phyloP scores from a whole-genome alignment of 441 rosid genomes.

The Euphorbia celastroides region DNA sequence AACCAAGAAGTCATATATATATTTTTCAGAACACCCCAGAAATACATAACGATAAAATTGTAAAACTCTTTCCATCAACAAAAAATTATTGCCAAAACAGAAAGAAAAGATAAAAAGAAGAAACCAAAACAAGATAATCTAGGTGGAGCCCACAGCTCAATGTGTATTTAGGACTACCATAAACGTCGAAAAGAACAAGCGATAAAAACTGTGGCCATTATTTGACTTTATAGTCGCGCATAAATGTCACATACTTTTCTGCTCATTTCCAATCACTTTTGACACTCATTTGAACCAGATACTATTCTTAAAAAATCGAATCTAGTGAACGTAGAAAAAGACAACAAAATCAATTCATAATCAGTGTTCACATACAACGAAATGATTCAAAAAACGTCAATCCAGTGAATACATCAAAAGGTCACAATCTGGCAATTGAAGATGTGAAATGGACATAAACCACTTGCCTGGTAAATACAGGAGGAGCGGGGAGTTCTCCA shows the following conservation, averaged over 20 bases:
- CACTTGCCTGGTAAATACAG: slow-evolving; percentile 60
- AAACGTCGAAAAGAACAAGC: not conserved
- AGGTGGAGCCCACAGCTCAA: not conserved
- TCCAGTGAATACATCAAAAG: not conserved
- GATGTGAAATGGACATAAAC: not conserved
- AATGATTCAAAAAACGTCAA: not conserved
- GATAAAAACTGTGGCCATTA: not conserved
- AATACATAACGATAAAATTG: not conserved
- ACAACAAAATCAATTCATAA: not conserved
- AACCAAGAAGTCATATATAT: not conserved
- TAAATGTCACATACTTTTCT: not conserved
- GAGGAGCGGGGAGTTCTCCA: slow-evolving; percentile 56
- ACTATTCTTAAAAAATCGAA: not conserved
- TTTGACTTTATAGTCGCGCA: not conserved
- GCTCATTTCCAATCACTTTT: not conserved
- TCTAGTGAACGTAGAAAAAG: not conserved
- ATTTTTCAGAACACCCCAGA: not conserved
- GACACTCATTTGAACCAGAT: not conserved
- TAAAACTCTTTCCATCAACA: no score
- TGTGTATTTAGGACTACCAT: not conserved
- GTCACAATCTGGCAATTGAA: not conserved
- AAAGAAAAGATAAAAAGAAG: not conserved
- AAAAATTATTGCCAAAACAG: not conserved
- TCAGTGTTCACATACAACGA: not conserved
- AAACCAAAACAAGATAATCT: not conserved